Base-by-base conservation (phyloP, 805 yeast genomes). In the Cyberlindnera americana region DNA sequence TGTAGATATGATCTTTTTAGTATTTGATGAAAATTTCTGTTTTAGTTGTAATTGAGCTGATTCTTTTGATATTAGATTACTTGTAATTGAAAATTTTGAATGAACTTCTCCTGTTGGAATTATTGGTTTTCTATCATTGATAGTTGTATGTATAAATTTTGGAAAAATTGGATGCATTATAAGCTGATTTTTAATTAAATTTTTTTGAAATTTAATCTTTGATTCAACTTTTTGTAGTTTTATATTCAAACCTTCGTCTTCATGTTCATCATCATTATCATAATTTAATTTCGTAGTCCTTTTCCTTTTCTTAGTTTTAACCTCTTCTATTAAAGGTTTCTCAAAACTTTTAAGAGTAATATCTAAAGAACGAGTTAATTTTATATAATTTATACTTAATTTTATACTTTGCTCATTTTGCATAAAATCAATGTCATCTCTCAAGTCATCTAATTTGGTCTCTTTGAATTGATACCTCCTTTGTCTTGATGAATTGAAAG, bases 241-340 rank as follows among this genome's bases (percentile, higher is more conserved):
- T 13, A 44, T 15, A 15, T 39, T 33, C 6, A 52, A 29, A n/a
- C n/a, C n/a, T n/a, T n/a, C n/a, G n/a, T n/a, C n/a, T 6, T 32
- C 41, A 10, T 19, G 21, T 1, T 34, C 46, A 3, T 21, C 38
- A 0, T 38, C 47, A 7, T 38, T 50, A 13, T 74, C 81, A 26
- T 72, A 81, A 23, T 14, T 49, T 44, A 13, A 53, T 60, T 14
- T 54, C 53, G 27, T 10, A 10, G n/a, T 7, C 12, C 12, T 25
- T 25, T n/a, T 25, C 7, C 10, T 8, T 11, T 22, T 22, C 24
- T 11, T 8, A 8, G 8, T 8, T 11, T 22, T 22, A 11, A 11
- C 10, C 24, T 11, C 11, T 22, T 8, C 8, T 22, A 8, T 22
- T 22, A 8, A 11, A 8, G 24, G 24, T 11, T 8, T 8, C 11